Evolutionary conservation across 306 rosid species (phyloP).

Genomic region (Prunus mongolica): DNA sequence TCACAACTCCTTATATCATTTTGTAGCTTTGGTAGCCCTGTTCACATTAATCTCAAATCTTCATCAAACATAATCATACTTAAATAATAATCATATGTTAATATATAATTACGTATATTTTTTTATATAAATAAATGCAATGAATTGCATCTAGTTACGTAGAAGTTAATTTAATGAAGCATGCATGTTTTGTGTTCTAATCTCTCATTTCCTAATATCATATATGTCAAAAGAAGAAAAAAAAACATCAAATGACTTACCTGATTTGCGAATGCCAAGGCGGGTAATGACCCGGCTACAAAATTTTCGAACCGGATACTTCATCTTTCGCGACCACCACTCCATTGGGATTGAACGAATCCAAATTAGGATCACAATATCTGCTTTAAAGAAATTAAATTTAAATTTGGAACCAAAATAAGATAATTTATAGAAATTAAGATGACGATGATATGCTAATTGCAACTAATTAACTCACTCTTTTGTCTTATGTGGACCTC

Average conservation of each 20-base stretch:
- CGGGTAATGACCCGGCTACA: conserved; percentile 42
- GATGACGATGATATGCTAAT: no score
- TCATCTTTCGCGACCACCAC: conserved; percentile 58
- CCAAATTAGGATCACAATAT: background rate
- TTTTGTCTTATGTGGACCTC: background rate
- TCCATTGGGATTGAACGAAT: conserved; percentile 18
- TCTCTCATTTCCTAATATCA: no score
- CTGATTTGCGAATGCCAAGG: conserved; percentile 46
- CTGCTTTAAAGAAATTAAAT: no score
- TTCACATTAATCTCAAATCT: background rate
- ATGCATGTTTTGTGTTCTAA: no score
- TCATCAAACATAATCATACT: background rate
- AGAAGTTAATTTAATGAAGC: no score
- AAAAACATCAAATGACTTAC: conserved; percentile 18
- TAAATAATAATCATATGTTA: background rate
- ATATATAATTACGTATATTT: no score
- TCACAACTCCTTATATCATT: conserved; percentile 65
- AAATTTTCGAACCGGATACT: conserved; percentile 32
- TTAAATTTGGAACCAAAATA: no score
- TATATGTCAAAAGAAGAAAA: background rate
- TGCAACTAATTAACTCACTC: background rate
- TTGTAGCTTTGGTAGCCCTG: conserved; percentile 57
- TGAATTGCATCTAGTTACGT: no score
- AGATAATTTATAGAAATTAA: background rate
- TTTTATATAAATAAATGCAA: no score